Percentiles rank a stretch among this genome's conserved stretches.
phyloP scores from a whole-genome alignment of 2,329 filamentous ascomycete species.

The Scytalidium lignicola region DNA sequence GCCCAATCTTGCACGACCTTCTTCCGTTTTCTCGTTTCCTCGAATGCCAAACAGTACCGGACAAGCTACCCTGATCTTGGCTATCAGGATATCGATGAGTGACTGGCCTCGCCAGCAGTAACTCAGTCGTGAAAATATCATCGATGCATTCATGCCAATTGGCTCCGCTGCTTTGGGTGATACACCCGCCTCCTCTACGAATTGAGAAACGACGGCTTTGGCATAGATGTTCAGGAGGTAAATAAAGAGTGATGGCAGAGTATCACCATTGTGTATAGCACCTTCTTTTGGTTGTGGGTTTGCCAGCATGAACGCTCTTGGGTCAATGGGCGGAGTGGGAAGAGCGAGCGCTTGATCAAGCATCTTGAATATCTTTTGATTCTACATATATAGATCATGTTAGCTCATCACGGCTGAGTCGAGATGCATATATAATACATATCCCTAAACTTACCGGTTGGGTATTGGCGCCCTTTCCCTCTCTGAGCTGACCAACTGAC shows the following conservation, averaged over 20 bases:
- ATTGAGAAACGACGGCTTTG: constrained; percentile 68
- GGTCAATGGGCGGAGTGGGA: constrained; percentile 48
- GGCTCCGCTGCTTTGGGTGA: constrained; percentile 66
- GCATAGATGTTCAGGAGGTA: constrained; percentile 74
- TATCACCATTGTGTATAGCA: constrained; percentile 43
- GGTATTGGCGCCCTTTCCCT: constrained; percentile 58
- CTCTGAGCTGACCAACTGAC: constrained; percentile 67
- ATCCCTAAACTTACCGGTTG: constrained; percentile 39
- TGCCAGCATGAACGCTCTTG: constrained; percentile 47
- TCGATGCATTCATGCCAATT: constrained; percentile 70
- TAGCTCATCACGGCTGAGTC: constrained; percentile 1
- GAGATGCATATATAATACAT: neutral
- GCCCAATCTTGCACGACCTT: constrained; percentile 63
- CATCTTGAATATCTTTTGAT: constrained; percentile 40
- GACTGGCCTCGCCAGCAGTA: constrained; percentile 63
- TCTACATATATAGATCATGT: constrained; percentile 25
- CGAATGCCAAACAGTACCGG: constrained; percentile 82
- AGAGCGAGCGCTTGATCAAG: constrained; percentile 49
- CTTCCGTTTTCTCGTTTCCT: constrained; percentile 67
- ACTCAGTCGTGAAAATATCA: constrained; percentile 65
- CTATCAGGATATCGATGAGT: constrained; percentile 78
- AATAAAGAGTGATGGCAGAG: constrained; percentile 60
- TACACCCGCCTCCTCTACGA: constrained; percentile 60
- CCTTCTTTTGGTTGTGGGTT: constrained; percentile 42
- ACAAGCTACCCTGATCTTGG: constrained; percentile 76